Conservation (phyloP, 1,284 basidiomycete genomes). For the Rhodofomes roseus region DNA sequence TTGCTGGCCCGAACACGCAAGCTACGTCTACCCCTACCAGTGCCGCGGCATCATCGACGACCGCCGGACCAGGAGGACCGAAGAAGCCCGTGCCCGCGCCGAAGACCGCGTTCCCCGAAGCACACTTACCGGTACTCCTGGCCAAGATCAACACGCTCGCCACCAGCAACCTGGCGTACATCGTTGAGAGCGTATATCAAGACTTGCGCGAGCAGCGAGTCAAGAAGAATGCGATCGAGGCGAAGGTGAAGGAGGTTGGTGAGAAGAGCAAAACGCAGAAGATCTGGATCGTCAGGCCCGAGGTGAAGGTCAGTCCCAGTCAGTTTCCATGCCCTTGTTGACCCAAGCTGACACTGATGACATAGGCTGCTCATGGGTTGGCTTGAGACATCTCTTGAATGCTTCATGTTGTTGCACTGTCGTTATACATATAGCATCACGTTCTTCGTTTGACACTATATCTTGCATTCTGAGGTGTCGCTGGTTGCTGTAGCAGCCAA, state of each 20-base stretch:
- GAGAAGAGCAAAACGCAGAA: constrained; percentile 69
- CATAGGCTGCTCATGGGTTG: constrained; percentile 5
- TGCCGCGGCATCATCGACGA: constrained; percentile 9
- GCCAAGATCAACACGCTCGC: constrained; percentile 52
- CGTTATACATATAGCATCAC: background rate
- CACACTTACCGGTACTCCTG: constrained; percentile 54
- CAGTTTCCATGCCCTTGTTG: background rate
- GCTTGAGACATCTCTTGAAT: background rate
- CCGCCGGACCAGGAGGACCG: constrained; percentile 12
- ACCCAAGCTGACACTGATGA: background rate
- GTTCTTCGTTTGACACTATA: background rate
- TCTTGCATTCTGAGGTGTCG: background rate
- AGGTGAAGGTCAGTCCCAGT: constrained; percentile 27
- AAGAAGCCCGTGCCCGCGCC: constrained; percentile 37
- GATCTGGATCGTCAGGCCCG: constrained; percentile 62
- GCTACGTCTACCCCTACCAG: background rate
- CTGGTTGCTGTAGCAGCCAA: background rate
- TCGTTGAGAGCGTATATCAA: constrained; percentile 70
- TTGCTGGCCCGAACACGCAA: constrained; percentile 4
- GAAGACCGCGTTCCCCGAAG: constrained; percentile 66
- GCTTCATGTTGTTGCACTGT: background rate
- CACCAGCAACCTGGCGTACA: constrained; percentile 56
- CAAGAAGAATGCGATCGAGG: constrained; percentile 79
- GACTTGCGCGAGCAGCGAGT: constrained; percentile 63
- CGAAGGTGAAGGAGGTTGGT: constrained; percentile 69